Evolutionary conservation across 768 basidiomycete genomes (phyloP), one percentile per base, ranked within the genome.

Genomic region (Mycena filopes): DNA sequence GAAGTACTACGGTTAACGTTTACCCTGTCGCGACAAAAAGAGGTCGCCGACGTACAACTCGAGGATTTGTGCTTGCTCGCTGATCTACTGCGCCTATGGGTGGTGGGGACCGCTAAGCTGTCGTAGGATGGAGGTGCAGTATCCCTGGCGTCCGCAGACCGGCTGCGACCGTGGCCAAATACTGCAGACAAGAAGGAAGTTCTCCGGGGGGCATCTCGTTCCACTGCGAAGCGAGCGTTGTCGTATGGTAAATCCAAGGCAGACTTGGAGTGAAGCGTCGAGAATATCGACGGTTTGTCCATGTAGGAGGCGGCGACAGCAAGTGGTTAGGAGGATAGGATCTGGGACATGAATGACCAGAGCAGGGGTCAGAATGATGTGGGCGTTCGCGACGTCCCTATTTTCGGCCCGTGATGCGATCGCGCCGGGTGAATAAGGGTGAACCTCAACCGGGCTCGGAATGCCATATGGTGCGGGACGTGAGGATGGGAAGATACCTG

Each of bases 131-230:
- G 67, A 36, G 67, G 67, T 1, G 49, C 26, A 1, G 16, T 31
- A 48, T 61, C 63, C 18, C 42, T 55, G 23, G 36, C 43, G 23
- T 68, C 67, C 28, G 60, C 55, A n/a, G 67, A 69, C 16, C 67
- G 67, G 20, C 54, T 59, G 23, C 50, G 63, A n/a, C 28, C 33
- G 21, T 57, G 63, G 16, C 10, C 40, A 16, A 69, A 62, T 47
- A 62, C 59, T 6, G 55, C 47, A 8, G 67, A 62, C 16, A 69
- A 50, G 29, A 69, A 65, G 20, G 63, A 69, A 15, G 55, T 54
- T 62, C 55, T 50, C 20, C 53, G 56, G 16, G 55, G 21, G 20
- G 15, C 33, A 23, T 59, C 57, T 25, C 41, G 18, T 25, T 31
- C 46, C 21, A 18, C 38, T 31, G 60, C 23, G 36, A 28, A 29